Percentiles rank a stretch among this genome's conserved stretches.
phyloP scores from a whole-genome alignment of 768 basidiomycete genomes.

The Mycena filopes region DNA sequence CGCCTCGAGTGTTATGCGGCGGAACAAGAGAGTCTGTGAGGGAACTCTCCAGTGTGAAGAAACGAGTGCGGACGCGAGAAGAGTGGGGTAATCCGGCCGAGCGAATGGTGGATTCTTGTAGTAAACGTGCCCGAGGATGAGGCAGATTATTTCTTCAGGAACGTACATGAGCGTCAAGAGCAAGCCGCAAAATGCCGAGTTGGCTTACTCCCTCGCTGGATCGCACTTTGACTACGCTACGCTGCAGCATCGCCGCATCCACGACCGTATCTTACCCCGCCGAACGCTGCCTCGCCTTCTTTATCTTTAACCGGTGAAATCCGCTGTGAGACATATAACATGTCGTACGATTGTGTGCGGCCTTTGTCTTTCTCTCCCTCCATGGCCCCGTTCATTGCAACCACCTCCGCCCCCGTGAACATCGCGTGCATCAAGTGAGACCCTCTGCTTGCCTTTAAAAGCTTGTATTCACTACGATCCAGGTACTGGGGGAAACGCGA shows the following conservation, averaged over 20 bases:
- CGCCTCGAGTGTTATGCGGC: conserved; percentile 7
- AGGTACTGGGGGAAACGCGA: conserved; percentile 99
- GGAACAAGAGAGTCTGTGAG: conserved; percentile 32
- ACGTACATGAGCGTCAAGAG: conserved; percentile 17
- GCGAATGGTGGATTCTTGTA: conserved; percentile 18
- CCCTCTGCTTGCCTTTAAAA: conserved; percentile 4
- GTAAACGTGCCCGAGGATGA: conserved; percentile 36
- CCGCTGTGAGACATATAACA: background rate
- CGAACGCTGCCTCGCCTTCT: no score
- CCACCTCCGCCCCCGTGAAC: conserved; percentile 93
- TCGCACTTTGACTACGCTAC: no score
- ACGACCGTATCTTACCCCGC: no score
- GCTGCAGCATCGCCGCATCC: no score
- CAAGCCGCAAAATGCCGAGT: no score
- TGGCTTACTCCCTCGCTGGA: no score
- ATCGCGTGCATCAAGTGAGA: conserved; percentile 96
- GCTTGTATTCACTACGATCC: conserved; percentile 18
- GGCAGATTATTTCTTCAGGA: conserved; percentile 20
- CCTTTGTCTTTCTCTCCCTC: conserved; percentile 32
- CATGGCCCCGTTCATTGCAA: conserved; percentile 83
- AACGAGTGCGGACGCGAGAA: conserved; percentile 28
- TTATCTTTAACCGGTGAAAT: background rate
- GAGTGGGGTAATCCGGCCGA: conserved; percentile 32
- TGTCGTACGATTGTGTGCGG: conserved; percentile 19
- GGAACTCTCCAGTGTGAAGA: conserved; percentile 31